These are phyloP conservation scores for Melanogaster broomeanus DNA, from an alignment of 768 basidiomycete genomes.

Conservation along the genomic window DNA sequence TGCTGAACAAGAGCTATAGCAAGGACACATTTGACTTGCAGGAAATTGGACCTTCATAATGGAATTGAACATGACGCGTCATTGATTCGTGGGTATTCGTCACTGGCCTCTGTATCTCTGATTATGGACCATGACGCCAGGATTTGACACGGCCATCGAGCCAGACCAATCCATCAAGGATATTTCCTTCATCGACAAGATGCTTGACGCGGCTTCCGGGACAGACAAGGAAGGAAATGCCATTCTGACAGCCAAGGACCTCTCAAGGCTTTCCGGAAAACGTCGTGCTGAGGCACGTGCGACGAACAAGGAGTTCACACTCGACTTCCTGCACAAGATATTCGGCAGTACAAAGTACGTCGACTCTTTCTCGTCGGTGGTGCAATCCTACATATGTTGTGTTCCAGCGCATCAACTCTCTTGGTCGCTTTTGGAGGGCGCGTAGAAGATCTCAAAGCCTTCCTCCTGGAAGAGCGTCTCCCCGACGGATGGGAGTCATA, in stretches of 20 bases:
- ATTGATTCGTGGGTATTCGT: constrained; percentile 23
- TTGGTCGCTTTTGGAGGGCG: constrained; percentile 66
- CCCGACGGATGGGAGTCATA: constrained; percentile 72
- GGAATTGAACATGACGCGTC: constrained; percentile 36
- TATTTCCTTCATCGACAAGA: constrained; percentile 50
- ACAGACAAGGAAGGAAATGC: constrained; percentile 48
- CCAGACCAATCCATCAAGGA: constrained; percentile 58
- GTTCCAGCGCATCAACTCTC: constrained; percentile 57
- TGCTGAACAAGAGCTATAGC: constrained; percentile 55
- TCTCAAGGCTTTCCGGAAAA: constrained; percentile 57
- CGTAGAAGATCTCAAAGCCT: constrained; percentile 49
- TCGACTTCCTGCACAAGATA: constrained; percentile 50
- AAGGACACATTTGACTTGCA: constrained; percentile 59
- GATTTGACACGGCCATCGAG: constrained; percentile 49
- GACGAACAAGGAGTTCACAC: constrained; percentile 58
- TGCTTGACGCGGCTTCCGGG: constrained; percentile 61
- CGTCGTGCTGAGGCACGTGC: constrained; percentile 59
- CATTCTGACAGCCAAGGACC: constrained; percentile 56
- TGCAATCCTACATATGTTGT: neutral
- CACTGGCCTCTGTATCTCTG: neutral
- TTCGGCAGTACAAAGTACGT: constrained; percentile 72
- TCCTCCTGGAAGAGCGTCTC: constrained; percentile 71
- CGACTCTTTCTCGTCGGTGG: neutral
- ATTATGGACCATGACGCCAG: constrained; percentile 40
- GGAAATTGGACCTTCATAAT: constrained; percentile 68